phyloP scores from a whole-genome alignment of 1,139 yeast species.

The Kodamaea fungicola region DNA sequence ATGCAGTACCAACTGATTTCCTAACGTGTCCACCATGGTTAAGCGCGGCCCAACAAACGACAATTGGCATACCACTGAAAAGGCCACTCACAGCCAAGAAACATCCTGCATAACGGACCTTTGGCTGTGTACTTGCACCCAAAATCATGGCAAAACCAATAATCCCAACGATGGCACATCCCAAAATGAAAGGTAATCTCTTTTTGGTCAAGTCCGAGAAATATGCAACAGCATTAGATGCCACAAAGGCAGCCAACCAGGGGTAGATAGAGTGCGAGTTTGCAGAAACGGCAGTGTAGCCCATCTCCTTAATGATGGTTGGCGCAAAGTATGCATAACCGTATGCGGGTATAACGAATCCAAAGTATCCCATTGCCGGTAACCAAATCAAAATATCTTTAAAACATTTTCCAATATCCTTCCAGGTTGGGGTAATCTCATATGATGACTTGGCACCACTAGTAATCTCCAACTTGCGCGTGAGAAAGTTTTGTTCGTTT shows the following conservation, averaged over 20 bases:
- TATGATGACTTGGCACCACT: slow-evolving; percentile 53
- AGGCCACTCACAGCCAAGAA: slow-evolving; percentile 65
- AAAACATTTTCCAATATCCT: slow-evolving; percentile 41
- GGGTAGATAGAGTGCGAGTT: slow-evolving; percentile 71
- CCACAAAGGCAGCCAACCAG: slow-evolving; percentile 63
- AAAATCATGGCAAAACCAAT: slow-evolving; percentile 54
- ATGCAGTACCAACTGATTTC: slow-evolving; percentile 69
- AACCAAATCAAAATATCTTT: slow-evolving; percentile 49
- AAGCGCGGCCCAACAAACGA: slow-evolving; percentile 69
- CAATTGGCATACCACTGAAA: slow-evolving; percentile 70
- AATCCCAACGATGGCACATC: slow-evolving; percentile 41
- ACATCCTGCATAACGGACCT: slow-evolving; percentile 65
- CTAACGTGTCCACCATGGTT: slow-evolving; percentile 70
- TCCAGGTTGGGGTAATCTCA: slow-evolving; percentile 42
- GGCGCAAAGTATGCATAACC: slow-evolving; percentile 73
- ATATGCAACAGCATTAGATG: slow-evolving; percentile 45
- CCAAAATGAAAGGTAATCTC: slow-evolving; percentile 48
- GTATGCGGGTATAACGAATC: slow-evolving; percentile 62
- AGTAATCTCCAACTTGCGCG: slow-evolving; percentile 51
- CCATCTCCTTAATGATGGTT: slow-evolving; percentile 54
- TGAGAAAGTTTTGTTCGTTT: slow-evolving; percentile 47
- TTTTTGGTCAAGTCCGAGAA: slow-evolving; percentile 46
- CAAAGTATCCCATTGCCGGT: slow-evolving; percentile 60
- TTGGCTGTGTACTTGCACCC: slow-evolving; percentile 30
- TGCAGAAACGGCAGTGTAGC: slow-evolving; percentile 59